These are phyloP conservation scores for Salix udensis DNA, from an alignment of 345 rosid genomes.

Conservation along the genomic window DNA sequence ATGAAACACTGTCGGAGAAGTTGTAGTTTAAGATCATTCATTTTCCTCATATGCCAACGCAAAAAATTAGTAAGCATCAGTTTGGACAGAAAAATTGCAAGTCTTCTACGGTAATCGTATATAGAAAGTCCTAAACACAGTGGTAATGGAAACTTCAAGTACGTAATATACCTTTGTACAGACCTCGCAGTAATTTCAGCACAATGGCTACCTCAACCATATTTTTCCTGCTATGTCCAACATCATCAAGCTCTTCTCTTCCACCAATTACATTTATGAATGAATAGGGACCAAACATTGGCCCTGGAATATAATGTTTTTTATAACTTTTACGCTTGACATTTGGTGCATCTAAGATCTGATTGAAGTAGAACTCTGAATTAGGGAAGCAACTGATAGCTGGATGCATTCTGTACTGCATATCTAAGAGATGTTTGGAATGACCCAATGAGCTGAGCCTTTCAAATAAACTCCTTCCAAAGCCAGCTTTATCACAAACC, in stretches of 20 bases:
- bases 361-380: no score
- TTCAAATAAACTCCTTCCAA: no score
- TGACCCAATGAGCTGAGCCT: no score
- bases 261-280: conserved; percentile 44
- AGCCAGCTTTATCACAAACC: no score
- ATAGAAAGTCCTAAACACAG: background rate
- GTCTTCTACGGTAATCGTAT: background rate
- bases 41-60: background rate
- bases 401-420: no score
- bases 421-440: no score
- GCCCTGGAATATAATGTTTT: conserved; percentile 29
- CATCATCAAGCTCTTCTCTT: conserved; percentile 30
- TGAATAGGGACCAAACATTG: conserved; percentile 48
- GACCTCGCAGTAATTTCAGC: conserved; percentile 24
- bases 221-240: conserved; percentile 33
- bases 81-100: background rate
- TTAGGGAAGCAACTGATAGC: no score
- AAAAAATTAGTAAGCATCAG: background rate
- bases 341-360: no score
- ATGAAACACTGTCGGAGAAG: background rate
- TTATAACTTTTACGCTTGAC: conserved; percentile 14
- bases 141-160: background rate
- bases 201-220: conserved; percentile 47
- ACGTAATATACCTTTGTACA: conserved; percentile 36
- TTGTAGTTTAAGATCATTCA: background rate